phyloP scores from a whole-genome alignment of 176 grass and related monocot species.

The Carex cristatella region DNA sequence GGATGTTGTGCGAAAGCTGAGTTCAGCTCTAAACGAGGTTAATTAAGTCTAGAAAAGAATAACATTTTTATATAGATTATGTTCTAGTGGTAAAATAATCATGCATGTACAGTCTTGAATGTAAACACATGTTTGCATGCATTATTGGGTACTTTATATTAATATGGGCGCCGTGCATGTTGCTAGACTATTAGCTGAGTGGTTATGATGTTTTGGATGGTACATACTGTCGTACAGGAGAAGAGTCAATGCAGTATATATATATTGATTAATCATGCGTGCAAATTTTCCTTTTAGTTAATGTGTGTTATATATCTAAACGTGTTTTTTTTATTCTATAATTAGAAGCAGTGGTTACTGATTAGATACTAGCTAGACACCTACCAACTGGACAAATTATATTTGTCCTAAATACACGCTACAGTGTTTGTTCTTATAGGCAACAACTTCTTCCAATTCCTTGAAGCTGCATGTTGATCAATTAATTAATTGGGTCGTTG shows the following conservation, averaged over 20 bases:
- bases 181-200: not conserved
- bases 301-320: not conserved
- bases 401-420: not conserved
- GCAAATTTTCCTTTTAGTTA: not conserved
- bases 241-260: not conserved
- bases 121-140: not conserved
- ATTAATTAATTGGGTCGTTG: not conserved
- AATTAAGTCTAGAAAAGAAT: not conserved
- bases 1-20: conserved; percentile 40
- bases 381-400: not conserved
- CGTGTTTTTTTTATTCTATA: not conserved
- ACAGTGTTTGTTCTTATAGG: not conserved
- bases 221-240: not conserved
- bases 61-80: not conserved
- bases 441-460: not conserved
- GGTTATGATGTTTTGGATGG: not conserved
- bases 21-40: conserved; percentile 22
- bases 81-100: not conserved
- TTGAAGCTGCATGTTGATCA: not conserved
- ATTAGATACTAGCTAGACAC: not conserved
- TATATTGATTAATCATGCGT: not conserved
- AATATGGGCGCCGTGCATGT: not conserved
- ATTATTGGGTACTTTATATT: not conserved
- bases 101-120: not conserved
- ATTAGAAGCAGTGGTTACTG: not conserved